phyloP scores from a whole-genome alignment of 139 green algal species.

The Chlamydomonas urium region DNA sequence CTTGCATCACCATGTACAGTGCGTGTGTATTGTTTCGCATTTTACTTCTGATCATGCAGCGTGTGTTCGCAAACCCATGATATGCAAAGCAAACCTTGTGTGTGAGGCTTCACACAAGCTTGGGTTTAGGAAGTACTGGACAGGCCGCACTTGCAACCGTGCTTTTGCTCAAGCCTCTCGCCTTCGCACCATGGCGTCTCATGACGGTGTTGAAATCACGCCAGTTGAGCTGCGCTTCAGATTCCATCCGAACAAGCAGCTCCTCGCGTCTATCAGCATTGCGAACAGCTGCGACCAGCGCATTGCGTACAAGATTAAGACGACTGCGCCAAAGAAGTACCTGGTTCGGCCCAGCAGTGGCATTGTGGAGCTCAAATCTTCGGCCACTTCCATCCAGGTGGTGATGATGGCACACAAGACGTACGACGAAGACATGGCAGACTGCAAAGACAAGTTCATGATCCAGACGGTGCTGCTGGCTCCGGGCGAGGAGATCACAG shows the following conservation, averaged over 20 bases:
- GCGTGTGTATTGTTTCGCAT: no score
- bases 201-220: no score
- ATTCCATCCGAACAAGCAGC: conserved; percentile 6
- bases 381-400: conserved; percentile 21
- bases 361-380: conserved; percentile 30
- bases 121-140: no score
- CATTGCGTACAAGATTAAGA: conserved; percentile 57
- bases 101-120: no score
- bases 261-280: conserved; percentile 35
- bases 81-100: no score
- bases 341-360: conserved; percentile 52
- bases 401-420: conserved; percentile 57
- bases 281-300: conserved; percentile 30
- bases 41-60: no score
- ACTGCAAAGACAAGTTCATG: conserved; percentile 64
- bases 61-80: no score
- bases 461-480: conserved; percentile 40
- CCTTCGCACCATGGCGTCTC: no score
- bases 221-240: neutral
- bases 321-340: conserved; percentile 53
- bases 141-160: no score
- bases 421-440: conserved; percentile 40
- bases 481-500: conserved; percentile 30
- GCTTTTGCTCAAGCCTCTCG: no score
- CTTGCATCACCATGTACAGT: no score